phyloP scores from a whole-genome alignment of 306 rosid genomes.

The Gastrolobium villosum region DNA sequence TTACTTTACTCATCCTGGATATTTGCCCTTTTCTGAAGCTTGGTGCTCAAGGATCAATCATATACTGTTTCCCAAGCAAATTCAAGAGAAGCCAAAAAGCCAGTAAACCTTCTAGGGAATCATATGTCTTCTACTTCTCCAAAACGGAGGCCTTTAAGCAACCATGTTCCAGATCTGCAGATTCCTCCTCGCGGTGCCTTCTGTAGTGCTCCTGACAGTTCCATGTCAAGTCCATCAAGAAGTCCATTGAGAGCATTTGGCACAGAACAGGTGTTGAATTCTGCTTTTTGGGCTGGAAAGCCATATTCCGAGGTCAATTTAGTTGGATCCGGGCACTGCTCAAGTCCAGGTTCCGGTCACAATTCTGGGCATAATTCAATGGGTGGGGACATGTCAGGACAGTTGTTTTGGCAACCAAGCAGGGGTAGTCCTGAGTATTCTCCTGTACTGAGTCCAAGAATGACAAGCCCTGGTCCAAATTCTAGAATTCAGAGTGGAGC shows the following conservation, averaged over 20 bases:
- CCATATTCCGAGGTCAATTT: constrained; percentile 49
- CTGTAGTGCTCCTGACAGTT: constrained; percentile 87
- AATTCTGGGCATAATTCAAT: constrained; percentile 96
- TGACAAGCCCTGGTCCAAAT: constrained; percentile 74
- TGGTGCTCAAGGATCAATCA: constrained; percentile 72
- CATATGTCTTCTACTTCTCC: constrained; percentile 65
- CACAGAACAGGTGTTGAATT: constrained; percentile 49
- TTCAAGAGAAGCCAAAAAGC: constrained; percentile 65
- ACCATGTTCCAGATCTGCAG: constrained; percentile 78
- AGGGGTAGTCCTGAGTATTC: constrained; percentile 56
- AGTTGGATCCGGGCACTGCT: constrained; percentile 88
- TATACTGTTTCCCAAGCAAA: constrained; percentile 52
- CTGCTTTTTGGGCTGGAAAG: constrained; percentile 49
- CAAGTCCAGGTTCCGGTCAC: constrained; percentile 96
- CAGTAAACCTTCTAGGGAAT: constrained; percentile 64
- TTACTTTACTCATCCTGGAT: constrained; percentile 43
- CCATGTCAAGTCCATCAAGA: constrained; percentile 48
- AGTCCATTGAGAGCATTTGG: constrained; percentile 53
- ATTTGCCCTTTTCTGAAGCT: constrained; percentile 57
- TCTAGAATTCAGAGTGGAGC: constrained; percentile 97
- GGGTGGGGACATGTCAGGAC: constrained; percentile 93
- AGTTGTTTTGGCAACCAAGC: constrained; percentile 56
- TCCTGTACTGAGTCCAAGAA: constrained; percentile 51
- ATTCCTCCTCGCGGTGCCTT: constrained; percentile 82
- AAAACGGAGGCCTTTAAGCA: constrained; percentile 79